These are phyloP conservation scores for Lactarius akahatsu DNA, from an alignment of 768 basidiomycete species.

Conservation along the genomic window DNA sequence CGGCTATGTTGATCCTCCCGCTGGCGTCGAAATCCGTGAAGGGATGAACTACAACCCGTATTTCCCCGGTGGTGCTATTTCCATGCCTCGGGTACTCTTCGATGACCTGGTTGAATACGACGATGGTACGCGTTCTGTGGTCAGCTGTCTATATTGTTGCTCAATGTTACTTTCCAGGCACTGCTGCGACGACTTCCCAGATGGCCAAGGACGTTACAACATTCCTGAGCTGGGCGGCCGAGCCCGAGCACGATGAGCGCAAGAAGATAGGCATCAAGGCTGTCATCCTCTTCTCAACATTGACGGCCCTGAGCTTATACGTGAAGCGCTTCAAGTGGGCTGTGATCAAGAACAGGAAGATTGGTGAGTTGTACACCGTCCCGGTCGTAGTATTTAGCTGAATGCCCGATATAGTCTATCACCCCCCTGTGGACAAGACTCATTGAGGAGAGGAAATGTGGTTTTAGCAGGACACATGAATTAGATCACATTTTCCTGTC, in stretches of 20 bases:
- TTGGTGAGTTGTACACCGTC: conserved; percentile 52
- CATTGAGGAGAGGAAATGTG: conserved; percentile 31
- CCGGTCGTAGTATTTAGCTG: conserved; percentile 14
- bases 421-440: conserved; percentile 55
- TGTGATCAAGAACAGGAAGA: conserved; percentile 89
- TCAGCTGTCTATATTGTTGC: not conserved
- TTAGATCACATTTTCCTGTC: conserved; percentile 21
- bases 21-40: conserved; percentile 91
- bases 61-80: conserved; percentile 98
- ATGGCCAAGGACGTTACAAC: conserved; percentile 99
- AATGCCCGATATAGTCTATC: conserved; percentile 48
- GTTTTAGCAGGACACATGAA: conserved; percentile 11
- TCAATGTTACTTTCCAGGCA: conserved; percentile 66
- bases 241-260: conserved; percentile 96
- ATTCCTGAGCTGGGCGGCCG: conserved; percentile 95
- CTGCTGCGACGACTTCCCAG: conserved; percentile 94
- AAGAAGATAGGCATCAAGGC: conserved; percentile 98
- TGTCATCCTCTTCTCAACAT: conserved; percentile 85
- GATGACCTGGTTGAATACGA: conserved; percentile 97
- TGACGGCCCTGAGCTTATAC: conserved; percentile 79
- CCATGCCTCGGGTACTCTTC: conserved; percentile 96
- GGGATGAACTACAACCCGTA: conserved; percentile 99
- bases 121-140: conserved; percentile 60
- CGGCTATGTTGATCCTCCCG: conserved; percentile 94
- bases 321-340: conserved; percentile 97